These are phyloP conservation scores for Mortierella claussenii DNA, from an alignment of 192 early-diverging fungal species.

Conservation along the genomic window DNA sequence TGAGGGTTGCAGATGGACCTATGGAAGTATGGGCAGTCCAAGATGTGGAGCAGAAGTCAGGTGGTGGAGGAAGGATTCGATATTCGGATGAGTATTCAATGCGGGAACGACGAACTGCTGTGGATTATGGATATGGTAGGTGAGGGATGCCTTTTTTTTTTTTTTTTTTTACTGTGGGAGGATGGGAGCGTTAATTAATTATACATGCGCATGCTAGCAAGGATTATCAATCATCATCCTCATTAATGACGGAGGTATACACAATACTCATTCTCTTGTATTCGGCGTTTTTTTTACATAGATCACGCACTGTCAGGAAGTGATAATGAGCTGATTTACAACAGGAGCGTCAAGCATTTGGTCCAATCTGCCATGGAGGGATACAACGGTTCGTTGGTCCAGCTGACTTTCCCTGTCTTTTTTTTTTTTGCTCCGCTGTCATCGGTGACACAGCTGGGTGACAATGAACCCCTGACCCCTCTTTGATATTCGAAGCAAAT, in stretches of 20 bases:
- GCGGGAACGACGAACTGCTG: slow-evolving; percentile 22
- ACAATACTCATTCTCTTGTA: background rate
- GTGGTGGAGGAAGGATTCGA: slow-evolving; percentile 1
- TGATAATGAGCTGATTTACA: slow-evolving; percentile 55
- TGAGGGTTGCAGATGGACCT: slow-evolving; percentile 43
- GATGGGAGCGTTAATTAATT: background rate
- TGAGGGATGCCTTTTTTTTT: background rate
- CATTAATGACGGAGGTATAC: background rate
- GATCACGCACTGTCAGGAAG: slow-evolving; percentile 53
- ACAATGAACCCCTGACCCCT: background rate
- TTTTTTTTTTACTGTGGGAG: background rate
- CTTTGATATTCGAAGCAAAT: too few relatives aligned
- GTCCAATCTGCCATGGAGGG: slow-evolving; percentile 80
- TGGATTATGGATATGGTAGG: slow-evolving; percentile 59
- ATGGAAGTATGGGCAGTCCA: slow-evolving; percentile 55
- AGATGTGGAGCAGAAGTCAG: too few relatives aligned
- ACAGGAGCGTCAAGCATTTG: slow-evolving; percentile 32
- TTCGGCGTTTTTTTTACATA: slow-evolving; percentile 6
- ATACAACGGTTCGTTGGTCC: too few relatives aligned
- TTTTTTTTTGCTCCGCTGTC: slow-evolving; percentile 46
- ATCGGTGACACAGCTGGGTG: background rate
- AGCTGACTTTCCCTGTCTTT: too few relatives aligned
- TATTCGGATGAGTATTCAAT: slow-evolving; percentile 38
- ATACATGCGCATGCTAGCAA: background rate
- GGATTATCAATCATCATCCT: background rate